Percentiles rank a stretch among this genome's conserved stretches.
phyloP scores from a whole-genome alignment of 352 stramenopile genomes.

The Phytopythium ostracodes region DNA sequence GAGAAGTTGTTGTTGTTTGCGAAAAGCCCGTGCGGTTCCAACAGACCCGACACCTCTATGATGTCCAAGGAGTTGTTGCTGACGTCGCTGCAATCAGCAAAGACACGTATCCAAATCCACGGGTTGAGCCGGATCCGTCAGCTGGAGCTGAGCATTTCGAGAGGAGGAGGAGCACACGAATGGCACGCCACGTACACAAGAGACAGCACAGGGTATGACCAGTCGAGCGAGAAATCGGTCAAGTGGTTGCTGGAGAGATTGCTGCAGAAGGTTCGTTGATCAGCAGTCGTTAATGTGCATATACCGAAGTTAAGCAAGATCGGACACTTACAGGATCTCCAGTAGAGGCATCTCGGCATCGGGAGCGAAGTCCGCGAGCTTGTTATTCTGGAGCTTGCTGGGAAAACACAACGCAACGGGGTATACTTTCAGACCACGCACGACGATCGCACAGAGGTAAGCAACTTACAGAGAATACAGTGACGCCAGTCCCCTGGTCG shows the following conservation, averaged over 20 bases:
- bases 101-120: too few relatives aligned
- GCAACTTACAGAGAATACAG: constrained; percentile 3
- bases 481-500: not conserved
- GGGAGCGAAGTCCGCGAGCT: not conserved
- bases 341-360: not conserved
- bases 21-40: not conserved
- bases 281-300: not conserved
- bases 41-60: not conserved
- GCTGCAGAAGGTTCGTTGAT: not conserved
- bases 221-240: not conserved
- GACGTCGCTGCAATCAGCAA: not conserved
- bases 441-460: not conserved
- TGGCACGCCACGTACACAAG: not conserved
- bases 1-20: constrained; percentile 5
- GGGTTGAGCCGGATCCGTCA: too few relatives aligned
- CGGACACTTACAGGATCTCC: not conserved
- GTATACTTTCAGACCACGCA: not conserved
- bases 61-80: constrained; percentile 3
- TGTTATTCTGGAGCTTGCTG: constrained; percentile 4
- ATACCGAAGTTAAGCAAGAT: not conserved
- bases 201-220: constrained; percentile 1
- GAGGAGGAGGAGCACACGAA: not conserved
- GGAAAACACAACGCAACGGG: not conserved
- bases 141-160: not conserved
- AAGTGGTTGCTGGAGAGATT: constrained; percentile 6